Evolutionary conservation across 371 early-diverging fungal genomes (phyloP), one percentile per base, ranked within the genome.

Genomic region (Mucor lusitanicus): DNA sequence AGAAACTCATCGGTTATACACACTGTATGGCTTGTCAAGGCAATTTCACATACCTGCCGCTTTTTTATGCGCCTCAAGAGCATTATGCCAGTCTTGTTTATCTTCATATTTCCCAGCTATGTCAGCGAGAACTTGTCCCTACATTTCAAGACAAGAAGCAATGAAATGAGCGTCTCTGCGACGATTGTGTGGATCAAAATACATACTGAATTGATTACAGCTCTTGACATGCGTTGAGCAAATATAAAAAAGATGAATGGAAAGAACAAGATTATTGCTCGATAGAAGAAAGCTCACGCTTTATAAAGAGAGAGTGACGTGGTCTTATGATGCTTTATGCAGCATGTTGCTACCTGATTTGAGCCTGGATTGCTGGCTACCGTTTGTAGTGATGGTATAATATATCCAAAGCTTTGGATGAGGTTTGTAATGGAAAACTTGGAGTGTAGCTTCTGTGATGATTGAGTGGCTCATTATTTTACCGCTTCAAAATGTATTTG

Each of bases 81-180:
- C 58, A 21, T 58, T 58, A 35, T 58, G 58, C 58, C 58, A 58
- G 33, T 58, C 58, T 58, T 35, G 21, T 21, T 58, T 33, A 17
- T 32, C 32, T 58, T 58, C 58, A 37, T 58, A 58, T 21, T 58
- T 32, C 35, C 19, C 23, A 32, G 58, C 58, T 13, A 32, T 19
- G 12, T 58, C 32, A 15, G 58, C 58, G 19, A 58, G 32, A 58
- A 19, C 19, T 32, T 58, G 58, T 19, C 58, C 58, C 58, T 58
- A 58, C 37, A 55, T 30, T 15, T 32, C 7, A 0, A 23, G 32
- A 33, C 0, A 58, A 58, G 21, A 11, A 37, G 6, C n/a, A 32
- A 58, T 37, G 13, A 58, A n/a, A 56, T 5, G 37, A 11, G 4
- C 9, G n/a, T 8, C 28, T 56, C 6, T 13, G n/a, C 17, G 6